Evolutionary conservation across 257 asterid genomes (phyloP).

Genomic region (Solanum etuberosum): DNA sequence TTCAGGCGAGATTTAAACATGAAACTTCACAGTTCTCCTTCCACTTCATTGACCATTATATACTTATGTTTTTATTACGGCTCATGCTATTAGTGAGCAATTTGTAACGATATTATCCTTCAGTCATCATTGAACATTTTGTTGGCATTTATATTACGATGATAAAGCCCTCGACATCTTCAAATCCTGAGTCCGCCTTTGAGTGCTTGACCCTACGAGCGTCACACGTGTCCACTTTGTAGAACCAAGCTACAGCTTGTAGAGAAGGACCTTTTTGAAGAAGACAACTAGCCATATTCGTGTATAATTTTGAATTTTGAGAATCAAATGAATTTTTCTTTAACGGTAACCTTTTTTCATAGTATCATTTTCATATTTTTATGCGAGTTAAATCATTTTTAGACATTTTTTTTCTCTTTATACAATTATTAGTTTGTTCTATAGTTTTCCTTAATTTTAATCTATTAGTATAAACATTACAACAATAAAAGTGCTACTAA

Average conservation of each 20-base stretch:
- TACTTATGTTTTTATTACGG: fast-evolving
- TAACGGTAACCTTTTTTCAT: not conserved
- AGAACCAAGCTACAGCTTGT: not conserved
- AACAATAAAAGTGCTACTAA: not conserved
- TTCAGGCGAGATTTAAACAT: not conserved
- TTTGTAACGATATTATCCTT: not conserved
- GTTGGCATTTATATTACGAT: not conserved
- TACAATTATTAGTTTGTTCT: not conserved
- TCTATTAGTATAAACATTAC: not conserved
- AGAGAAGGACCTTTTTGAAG: not conserved
- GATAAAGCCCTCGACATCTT: not conserved
- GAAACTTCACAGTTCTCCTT: fast-evolving
- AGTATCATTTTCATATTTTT: not conserved
- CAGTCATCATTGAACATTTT: not conserved
- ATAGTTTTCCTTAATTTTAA: not conserved
- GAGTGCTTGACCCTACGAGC: fast-evolving
- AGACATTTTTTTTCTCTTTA: not conserved
- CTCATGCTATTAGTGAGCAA: fast-evolving
- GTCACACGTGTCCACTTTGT: not conserved
- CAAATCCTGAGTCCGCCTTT: not conserved
- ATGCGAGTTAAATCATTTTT: not conserved
- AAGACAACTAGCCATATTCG: not conserved
- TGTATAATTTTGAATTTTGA: not conserved
- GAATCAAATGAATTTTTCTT: too few species aligned
- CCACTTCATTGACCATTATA: not conserved